Evolutionary conservation across 108 stramenopile genomes (phyloP).

Genomic region (Asterionellopsis glacialis): DNA sequence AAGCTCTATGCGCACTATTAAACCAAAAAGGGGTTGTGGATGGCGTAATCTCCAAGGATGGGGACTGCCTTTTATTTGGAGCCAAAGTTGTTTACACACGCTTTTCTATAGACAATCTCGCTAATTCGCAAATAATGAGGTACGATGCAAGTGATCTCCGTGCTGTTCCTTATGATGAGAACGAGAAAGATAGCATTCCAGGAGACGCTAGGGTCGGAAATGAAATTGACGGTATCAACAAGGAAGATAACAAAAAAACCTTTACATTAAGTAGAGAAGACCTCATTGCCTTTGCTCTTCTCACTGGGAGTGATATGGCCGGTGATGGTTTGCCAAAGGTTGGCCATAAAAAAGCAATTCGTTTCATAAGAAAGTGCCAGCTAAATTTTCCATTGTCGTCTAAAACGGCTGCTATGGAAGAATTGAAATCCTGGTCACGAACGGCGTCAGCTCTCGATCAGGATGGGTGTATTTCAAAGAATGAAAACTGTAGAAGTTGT

Average conservation of each 20-base stretch:
- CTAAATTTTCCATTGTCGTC: constrained; percentile 35
- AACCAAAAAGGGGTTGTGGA: constrained; percentile 81
- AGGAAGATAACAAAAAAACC: constrained; percentile 2
- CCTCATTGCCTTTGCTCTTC: constrained; percentile 68
- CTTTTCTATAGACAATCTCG: constrained; percentile 79
- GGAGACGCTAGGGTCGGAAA: background rate
- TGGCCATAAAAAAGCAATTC: constrained; percentile 68
- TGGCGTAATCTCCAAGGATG: constrained; percentile 95
- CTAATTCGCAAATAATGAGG: constrained; percentile 46
- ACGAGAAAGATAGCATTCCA: constrained; percentile 17
- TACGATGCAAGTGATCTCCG: constrained; percentile 50
- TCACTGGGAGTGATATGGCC: constrained; percentile 74
- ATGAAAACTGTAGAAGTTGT: constrained; percentile 35
- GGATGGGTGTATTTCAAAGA: constrained; percentile 20
- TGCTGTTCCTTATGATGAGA: constrained; percentile 18
- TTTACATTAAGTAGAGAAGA: constrained; percentile 53
- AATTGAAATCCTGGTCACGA: constrained; percentile 53
- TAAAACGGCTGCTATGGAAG: constrained; percentile 48
- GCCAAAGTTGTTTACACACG: constrained; percentile 85
- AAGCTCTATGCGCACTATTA: constrained; percentile 90
- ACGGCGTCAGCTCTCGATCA: constrained; percentile 1
- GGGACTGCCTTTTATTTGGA: constrained; percentile 94
- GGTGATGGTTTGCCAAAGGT: constrained; percentile 62
- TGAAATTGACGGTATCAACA: background rate
- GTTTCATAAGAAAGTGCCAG: constrained; percentile 63